phyloP scores from a whole-genome alignment of 2,329 filamentous ascomycete genomes.

The Knufia petricola region DNA sequence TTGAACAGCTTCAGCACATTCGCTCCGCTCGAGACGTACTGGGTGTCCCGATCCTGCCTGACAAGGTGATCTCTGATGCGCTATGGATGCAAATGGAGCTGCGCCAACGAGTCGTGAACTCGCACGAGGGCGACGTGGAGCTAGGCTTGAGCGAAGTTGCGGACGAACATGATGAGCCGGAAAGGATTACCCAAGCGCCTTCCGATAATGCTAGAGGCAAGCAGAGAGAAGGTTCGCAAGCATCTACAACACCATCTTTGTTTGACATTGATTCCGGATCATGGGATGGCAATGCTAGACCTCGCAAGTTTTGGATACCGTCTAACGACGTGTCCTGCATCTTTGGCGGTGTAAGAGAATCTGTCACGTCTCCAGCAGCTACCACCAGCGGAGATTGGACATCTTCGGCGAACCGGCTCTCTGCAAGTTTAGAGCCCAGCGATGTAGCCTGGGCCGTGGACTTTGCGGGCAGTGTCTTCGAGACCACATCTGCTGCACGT shows the following conservation, averaged over 20 bases:
- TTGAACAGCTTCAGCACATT: slow-evolving; percentile 49
- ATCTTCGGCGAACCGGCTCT: slow-evolving; percentile 33
- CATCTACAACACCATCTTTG: slow-evolving; percentile 15
- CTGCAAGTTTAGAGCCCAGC: slow-evolving; percentile 43
- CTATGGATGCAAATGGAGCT: slow-evolving; percentile 50
- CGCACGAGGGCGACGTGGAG: slow-evolving; percentile 42
- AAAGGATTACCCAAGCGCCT: background rate
- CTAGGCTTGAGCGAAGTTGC: slow-evolving; percentile 41
- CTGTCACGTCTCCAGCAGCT: slow-evolving; percentile 38
- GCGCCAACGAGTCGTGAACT: slow-evolving; percentile 46
- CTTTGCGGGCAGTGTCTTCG: slow-evolving; percentile 38
- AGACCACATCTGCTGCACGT: slow-evolving; percentile 16
- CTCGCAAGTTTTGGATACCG: slow-evolving; percentile 50
- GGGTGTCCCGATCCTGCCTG: slow-evolving; percentile 45
- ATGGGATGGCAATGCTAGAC: slow-evolving; percentile 45
- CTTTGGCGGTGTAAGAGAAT: slow-evolving; percentile 45
- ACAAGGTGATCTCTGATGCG: slow-evolving; percentile 46
- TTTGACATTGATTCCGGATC: slow-evolving; percentile 38
- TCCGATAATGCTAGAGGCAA: slow-evolving; percentile 34
- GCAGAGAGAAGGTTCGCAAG: slow-evolving; percentile 25
- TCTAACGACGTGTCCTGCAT: slow-evolving; percentile 47
- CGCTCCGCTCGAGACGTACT: slow-evolving; percentile 42
- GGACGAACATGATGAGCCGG: slow-evolving; percentile 19
- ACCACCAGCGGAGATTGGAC: slow-evolving; percentile 32
- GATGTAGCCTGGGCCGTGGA: slow-evolving; percentile 49